Evolutionary conservation across 1,284 basidiomycete species (phyloP).

Genomic region (Ceratorhiza oryzae-sativae): DNA sequence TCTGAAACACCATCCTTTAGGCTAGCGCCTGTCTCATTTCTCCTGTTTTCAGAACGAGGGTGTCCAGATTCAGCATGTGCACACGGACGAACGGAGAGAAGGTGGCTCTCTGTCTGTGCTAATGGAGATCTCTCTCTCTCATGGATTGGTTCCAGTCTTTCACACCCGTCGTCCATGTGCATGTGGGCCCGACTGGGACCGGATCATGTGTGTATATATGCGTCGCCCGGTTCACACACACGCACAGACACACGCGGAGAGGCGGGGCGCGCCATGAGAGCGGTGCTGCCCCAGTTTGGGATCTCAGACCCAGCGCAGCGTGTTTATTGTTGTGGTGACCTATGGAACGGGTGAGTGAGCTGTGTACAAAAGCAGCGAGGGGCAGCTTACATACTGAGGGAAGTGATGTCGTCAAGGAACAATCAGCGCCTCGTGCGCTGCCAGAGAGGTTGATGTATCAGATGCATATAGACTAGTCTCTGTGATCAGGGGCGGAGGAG

Average conservation of each 20-base stretch:
- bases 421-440: no score
- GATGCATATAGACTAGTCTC: conserved; percentile 17
- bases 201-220: not conserved
- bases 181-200: not conserved
- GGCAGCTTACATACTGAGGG: not conserved
- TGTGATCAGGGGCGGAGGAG: no score
- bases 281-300: not conserved
- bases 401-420: not conserved
- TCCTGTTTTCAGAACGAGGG: not conserved
- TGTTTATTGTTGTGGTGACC: conserved; percentile 1
- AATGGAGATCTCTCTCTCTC: not conserved
- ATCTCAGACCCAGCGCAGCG: not conserved
- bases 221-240: not conserved
- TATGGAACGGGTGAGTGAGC: no score
- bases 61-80: not conserved
- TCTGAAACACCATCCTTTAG: conserved; percentile 19
- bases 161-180: not conserved
- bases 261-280: not conserved
- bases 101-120: not conserved
- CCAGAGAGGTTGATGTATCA: not conserved
- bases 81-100: conserved; percentile 30
- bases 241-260: no score
- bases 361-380: not conserved
- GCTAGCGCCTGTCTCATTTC: conserved; percentile 28
- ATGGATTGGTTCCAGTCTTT: not conserved